phyloP scores from a whole-genome alignment of 163 green algal genomes.

The Scenedesmus sp. region DNA sequence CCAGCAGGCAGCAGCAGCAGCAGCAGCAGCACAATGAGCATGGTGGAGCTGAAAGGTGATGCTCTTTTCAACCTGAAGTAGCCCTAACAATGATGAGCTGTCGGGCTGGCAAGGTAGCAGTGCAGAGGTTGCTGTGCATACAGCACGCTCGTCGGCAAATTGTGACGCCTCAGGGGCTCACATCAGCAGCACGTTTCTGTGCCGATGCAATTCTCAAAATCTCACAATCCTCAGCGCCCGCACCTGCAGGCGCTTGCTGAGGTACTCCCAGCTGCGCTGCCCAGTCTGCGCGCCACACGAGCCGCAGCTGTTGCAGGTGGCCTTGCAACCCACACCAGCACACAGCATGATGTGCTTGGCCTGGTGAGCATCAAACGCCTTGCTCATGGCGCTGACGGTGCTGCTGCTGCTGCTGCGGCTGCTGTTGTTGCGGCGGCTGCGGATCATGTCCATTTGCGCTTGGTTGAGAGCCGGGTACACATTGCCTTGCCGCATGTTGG shows the following conservation, averaged over 20 bases:
- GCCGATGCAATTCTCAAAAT: neutral
- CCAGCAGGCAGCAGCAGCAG: neutral
- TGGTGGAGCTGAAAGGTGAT: no score
- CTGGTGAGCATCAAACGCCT: constrained; percentile 10
- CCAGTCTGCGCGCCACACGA: neutral
- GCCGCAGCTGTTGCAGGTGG: constrained; percentile 25
- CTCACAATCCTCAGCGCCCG: neutral
- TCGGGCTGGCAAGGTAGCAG: neutral
- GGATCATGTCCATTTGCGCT: constrained; percentile 14
- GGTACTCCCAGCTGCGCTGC: constrained; percentile 44
- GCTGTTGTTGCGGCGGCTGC: neutral
- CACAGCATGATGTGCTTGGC: constrained; percentile 50
- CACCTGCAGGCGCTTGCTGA: constrained; percentile 25
- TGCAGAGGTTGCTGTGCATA: no score
- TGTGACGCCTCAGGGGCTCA: neutral
- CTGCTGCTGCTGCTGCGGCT: neutral
- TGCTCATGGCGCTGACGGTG: neutral
- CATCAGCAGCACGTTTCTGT: neutral
- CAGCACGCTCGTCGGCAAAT: no score
- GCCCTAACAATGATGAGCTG: neutral
- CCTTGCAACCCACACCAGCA: constrained; percentile 14
- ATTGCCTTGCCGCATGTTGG: constrained; percentile 18
- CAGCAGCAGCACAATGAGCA: neutral
- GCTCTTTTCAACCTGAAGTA: no score
- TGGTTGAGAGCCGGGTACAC: constrained; percentile 27